Conservation (phyloP, 1,284 basidiomycete genomes). For the Microbotryum violaceum region DNA sequence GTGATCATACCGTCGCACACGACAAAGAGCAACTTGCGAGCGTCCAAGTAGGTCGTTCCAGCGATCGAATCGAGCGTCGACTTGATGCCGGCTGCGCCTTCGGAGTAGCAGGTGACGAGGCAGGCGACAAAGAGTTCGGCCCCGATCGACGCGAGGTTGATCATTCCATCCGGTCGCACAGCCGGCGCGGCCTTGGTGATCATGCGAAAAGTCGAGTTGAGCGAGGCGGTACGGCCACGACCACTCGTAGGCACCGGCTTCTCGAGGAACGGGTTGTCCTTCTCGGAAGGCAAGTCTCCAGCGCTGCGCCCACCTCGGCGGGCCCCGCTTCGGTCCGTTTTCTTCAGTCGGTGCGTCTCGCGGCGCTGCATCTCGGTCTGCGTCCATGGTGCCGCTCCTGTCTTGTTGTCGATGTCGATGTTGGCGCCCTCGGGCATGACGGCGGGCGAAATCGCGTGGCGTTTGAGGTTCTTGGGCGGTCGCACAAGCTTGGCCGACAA, state of each 20-base stretch:
- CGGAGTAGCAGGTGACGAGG: constrained; percentile 95
- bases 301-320: constrained; percentile 32
- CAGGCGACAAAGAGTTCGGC: constrained; percentile 90
- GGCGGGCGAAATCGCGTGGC: constrained; percentile 78
- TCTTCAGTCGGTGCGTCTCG: constrained; percentile 20
- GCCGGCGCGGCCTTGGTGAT: constrained; percentile 43
- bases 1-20: constrained; percentile 99
- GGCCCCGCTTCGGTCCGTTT: constrained; percentile 44
- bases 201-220: constrained; percentile 39
- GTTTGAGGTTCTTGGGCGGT: constrained; percentile 62
- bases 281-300: constrained; percentile 2
- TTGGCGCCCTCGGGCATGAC: constrained; percentile 94
- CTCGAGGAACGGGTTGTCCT: constrained; percentile 15
- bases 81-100: constrained; percentile 84
- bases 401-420: constrained; percentile 72
- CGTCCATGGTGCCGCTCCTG: constrained; percentile 85
- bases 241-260: background rate
- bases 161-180: constrained; percentile 46
- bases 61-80: constrained; percentile 91
- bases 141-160: constrained; percentile 80
- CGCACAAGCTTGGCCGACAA: constrained; percentile 69
- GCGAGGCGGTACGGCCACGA: too few species aligned
- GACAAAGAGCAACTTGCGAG: constrained; percentile 83
- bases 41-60: constrained; percentile 79
- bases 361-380: constrained; percentile 28